Conservation (phyloP, 768 basidiomycete species). For the Phaeotremella fagi region DNA sequence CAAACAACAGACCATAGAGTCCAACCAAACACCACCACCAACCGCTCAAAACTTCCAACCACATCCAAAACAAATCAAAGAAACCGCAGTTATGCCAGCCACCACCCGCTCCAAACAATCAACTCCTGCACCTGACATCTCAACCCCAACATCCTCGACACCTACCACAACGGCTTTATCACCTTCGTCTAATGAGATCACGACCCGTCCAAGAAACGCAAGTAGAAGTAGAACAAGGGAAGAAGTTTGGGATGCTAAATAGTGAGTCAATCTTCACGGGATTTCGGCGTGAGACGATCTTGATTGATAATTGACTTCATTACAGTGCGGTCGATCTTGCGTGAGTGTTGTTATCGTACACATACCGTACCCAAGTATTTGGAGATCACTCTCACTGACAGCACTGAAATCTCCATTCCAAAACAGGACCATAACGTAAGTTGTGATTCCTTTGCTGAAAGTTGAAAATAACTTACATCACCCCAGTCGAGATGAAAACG, state of each 20-base stretch:
- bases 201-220: slow-evolving; percentile 25
- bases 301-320: neutral
- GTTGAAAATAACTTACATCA: neutral
- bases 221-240: slow-evolving; percentile 35
- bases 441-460: neutral
- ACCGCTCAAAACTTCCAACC: too few relatives aligned
- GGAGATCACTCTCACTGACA: too few relatives aligned
- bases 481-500: slow-evolving; percentile 64
- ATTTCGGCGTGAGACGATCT: neutral
- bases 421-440: slow-evolving; percentile 37
- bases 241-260: slow-evolving; percentile 46
- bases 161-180: slow-evolving; percentile 9
- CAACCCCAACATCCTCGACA: neutral
- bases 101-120: slow-evolving; percentile 32
- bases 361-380: too few relatives aligned
- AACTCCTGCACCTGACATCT: slow-evolving; percentile 19
- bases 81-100: slow-evolving; percentile 33
- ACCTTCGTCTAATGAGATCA: slow-evolving; percentile 10
- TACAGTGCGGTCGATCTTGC: slow-evolving; percentile 45
- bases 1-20: too few relatives aligned
- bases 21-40: too few relatives aligned
- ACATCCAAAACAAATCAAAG: too few relatives aligned
- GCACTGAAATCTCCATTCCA: too few relatives aligned
- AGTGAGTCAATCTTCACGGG: slow-evolving; percentile 31
- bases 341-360: slow-evolving; percentile 17